Evolutionary conservation across 768 basidiomycete species (phyloP).

Genomic region (Rhodotorula graminis): DNA sequence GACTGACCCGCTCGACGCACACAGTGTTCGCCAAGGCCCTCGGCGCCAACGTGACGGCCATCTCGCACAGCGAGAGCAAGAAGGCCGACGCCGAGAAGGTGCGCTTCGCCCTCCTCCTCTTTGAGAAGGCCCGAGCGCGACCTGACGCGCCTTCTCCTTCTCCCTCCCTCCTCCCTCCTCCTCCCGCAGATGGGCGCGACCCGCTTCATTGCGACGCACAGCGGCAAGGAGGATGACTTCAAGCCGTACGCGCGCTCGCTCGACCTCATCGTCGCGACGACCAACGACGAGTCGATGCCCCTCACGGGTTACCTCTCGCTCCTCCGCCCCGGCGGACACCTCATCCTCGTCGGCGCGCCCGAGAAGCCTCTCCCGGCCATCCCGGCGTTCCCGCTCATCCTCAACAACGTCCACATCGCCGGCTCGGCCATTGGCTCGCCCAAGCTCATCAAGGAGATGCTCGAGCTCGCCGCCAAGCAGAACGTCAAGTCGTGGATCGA

Average conservation of each 20-base stretch:
- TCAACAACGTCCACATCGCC: conserved; percentile 33
- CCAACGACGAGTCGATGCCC: conserved; percentile 48
- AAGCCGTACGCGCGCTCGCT: conserved; percentile 46
- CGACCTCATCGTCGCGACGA: conserved; percentile 50
- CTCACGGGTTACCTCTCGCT: conserved; percentile 58
- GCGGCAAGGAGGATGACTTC: conserved; percentile 43
- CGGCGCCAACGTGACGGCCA: conserved; percentile 58
- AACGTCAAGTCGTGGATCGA: conserved; percentile 54
- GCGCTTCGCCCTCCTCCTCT: neutral
- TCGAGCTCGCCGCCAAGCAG: conserved; percentile 58
- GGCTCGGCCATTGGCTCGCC: conserved; percentile 40
- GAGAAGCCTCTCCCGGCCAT: conserved; percentile 36
- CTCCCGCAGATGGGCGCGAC: conserved; percentile 53
- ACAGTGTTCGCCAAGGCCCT: conserved; percentile 54
- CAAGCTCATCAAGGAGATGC: conserved; percentile 53
- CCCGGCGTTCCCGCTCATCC: conserved; percentile 25
- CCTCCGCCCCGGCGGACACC: conserved; percentile 56
- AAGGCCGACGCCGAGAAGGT: conserved; percentile 55
- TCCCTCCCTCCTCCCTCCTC: too few relatives aligned
- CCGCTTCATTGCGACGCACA: conserved; percentile 54
- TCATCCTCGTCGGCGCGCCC: conserved; percentile 50
- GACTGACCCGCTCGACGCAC: too few relatives aligned
- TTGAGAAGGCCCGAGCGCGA: neutral
- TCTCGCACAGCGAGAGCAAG: conserved; percentile 57
- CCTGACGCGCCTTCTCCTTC: too few relatives aligned